These are phyloP conservation scores for Fusarium foetens DNA, from an alignment of 2,329 filamentous ascomycete genomes.

Conservation along the genomic window DNA sequence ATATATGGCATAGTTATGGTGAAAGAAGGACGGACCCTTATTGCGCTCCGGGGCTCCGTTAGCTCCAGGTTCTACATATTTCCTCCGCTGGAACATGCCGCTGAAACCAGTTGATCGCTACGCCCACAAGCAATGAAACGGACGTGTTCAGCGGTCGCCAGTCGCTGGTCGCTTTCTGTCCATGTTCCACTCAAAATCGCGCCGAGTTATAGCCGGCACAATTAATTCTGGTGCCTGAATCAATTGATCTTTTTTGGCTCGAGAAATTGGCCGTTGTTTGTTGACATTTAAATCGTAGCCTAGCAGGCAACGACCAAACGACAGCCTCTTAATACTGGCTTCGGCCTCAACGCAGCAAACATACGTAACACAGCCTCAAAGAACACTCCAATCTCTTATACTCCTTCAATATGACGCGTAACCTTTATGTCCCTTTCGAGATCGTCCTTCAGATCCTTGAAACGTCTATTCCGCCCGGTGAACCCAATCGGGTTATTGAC, in stretches of 20 bases:
- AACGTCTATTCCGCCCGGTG: conserved; percentile 1
- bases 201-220: neutral
- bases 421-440: conserved; percentile 19
- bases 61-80: neutral
- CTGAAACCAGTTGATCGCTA: neutral
- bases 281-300: conserved; percentile 6
- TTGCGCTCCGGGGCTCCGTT: neutral
- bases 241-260: neutral
- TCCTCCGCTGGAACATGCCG: neutral
- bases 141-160: neutral
- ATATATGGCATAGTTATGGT: neutral
- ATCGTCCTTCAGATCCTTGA: conserved; percentile 28
- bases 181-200: neutral
- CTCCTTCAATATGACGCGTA: neutral
- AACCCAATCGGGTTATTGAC: conserved; percentile 11
- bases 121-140: neutral
- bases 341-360: neutral
- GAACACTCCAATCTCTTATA: neutral
- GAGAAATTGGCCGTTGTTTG: neutral
- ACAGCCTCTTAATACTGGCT: neutral
- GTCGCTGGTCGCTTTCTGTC: neutral
- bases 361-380: neutral
- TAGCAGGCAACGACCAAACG: conserved; percentile 14
- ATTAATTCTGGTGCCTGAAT: conserved; percentile 11
- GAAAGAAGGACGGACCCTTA: neutral